Conservation (phyloP, 163 green algal genomes). For the Volvox carteri region DNA sequence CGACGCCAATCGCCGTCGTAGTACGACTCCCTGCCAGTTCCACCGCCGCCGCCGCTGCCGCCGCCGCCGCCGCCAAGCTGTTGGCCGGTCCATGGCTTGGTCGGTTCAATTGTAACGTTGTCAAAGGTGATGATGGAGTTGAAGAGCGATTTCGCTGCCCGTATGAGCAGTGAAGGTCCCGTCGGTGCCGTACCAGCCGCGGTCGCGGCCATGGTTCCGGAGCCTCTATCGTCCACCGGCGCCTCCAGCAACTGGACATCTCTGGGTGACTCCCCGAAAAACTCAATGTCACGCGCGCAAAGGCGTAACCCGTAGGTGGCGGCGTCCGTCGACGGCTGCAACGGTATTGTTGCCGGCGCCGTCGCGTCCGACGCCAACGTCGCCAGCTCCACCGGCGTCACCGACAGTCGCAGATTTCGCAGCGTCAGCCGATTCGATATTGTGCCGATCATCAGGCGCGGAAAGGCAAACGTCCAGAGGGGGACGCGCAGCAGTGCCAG, state of each 20-base stretch:
- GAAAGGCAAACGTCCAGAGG: constrained; percentile 8
- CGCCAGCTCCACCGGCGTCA: constrained; percentile 16
- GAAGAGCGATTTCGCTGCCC: background rate
- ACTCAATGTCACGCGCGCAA: background rate
- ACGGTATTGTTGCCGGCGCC: background rate
- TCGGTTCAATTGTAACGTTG: background rate
- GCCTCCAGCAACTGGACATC: background rate
- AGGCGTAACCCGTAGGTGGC: background rate
- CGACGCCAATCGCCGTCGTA: constrained; percentile 14
- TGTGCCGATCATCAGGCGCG: background rate
- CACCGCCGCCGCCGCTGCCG: too few species aligned
- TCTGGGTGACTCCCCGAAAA: background rate
- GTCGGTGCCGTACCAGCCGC: background rate
- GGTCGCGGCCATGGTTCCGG: too few species aligned
- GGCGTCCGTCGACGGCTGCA: background rate
- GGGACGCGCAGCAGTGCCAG: constrained; percentile 2
- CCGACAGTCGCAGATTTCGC: background rate
- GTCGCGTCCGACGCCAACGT: background rate
- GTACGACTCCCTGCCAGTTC: too few species aligned
- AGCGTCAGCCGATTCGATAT: background rate
- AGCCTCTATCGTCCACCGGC: too few species aligned
- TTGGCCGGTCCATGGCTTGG: too few species aligned
- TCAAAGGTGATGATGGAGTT: background rate
- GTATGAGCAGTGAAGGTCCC: background rate
- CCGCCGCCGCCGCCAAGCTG: too few species aligned